These are phyloP conservation scores for Begonia peltatifolia DNA, from an alignment of 306 rosid genomes.

Conservation along the genomic window DNA sequence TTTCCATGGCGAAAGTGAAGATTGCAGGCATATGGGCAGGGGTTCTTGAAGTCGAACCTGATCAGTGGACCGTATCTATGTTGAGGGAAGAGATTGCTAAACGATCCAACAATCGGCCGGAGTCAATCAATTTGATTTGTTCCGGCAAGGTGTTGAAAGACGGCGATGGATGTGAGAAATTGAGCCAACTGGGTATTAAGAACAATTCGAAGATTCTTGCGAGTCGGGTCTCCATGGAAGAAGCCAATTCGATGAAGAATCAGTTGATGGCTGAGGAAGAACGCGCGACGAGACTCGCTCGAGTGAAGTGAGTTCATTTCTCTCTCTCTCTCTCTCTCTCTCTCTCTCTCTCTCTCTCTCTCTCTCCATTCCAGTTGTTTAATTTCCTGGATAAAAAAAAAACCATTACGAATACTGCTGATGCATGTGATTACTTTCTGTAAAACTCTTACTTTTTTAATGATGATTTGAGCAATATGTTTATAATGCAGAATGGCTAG, in stretches of 20 bases:
- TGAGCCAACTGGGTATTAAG: slow-evolving; percentile 45
- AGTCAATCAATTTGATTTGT: slow-evolving; percentile 61
- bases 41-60: slow-evolving; percentile 47
- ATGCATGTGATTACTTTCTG: no score
- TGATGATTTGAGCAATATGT: no score
- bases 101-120: slow-evolving; percentile 41
- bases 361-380: neutral
- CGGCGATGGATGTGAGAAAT: slow-evolving; percentile 34
- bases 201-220: slow-evolving; percentile 68
- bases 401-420: no score
- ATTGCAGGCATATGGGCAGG: slow-evolving; percentile 82
- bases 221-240: slow-evolving; percentile 28
- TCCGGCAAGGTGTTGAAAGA: slow-evolving; percentile 64
- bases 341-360: neutral
- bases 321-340: neutral
- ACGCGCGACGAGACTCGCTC: slow-evolving; percentile 45
- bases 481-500: no score
- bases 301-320: slow-evolving; percentile 40
- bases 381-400: neutral
- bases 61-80: slow-evolving; percentile 46
- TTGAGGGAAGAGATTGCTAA: slow-evolving; percentile 52
- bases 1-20: slow-evolving; percentile 68
- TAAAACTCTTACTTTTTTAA: no score
- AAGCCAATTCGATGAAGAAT: slow-evolving; percentile 27
- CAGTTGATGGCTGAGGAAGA: slow-evolving; percentile 69